Evolutionary conservation across 2,329 filamentous ascomycete species (phyloP), one percentile per base, ranked within the genome.

Genomic region (Aspergillus calidoustus): DNA sequence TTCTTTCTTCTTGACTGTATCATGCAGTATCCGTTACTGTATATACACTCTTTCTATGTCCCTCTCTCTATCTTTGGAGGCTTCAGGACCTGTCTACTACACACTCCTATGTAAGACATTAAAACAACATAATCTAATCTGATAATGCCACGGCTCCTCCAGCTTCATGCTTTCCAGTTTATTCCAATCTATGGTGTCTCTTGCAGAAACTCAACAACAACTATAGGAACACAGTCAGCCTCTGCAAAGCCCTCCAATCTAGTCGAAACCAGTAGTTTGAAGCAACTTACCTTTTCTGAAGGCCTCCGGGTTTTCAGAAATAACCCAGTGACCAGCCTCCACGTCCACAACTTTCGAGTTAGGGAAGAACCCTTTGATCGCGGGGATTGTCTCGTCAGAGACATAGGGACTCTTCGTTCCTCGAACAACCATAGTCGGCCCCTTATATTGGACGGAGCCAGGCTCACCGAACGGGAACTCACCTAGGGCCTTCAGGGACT

Each of bases 381-480:
- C 70, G 0, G 78, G 77, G 53, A 80, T 58, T 1, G 71, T 71
- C n/a, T 78, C 73, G 51, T 79, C 76, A 15, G 71, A 70, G 8
- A 80, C 76, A 66, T 80, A 80, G 30, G 64, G 69, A 43, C 77
- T 79, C 56, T 69, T 76, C 1, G 77, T 79, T 5, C 78, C 79
- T 13, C 79, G 68, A 7, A 98, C 84, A 68, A 98, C 92, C 23
- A 98, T 81, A 15, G 92, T 89, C 0, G 89, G 91, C 64, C 92
- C 93, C 68, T 87, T 83, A 72, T 91, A 98, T 28, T 88, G 83
- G 38, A 81, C 79, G 65, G 84, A 77, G n/a, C 86, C 83, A 0
- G 93, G 89, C 69, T 92, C 83, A 67, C 86, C 89, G 80, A 89
- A 97, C 0, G 95, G 94, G 71, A 99, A 99, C 69, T 96, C 92